A percentile compares a stretch with the other conserved stretches of the same genome.
These are phyloP conservation scores for Magnolia officinalis DNA, from an alignment of 164 flowering plant species.

Conservation along the genomic window DNA sequence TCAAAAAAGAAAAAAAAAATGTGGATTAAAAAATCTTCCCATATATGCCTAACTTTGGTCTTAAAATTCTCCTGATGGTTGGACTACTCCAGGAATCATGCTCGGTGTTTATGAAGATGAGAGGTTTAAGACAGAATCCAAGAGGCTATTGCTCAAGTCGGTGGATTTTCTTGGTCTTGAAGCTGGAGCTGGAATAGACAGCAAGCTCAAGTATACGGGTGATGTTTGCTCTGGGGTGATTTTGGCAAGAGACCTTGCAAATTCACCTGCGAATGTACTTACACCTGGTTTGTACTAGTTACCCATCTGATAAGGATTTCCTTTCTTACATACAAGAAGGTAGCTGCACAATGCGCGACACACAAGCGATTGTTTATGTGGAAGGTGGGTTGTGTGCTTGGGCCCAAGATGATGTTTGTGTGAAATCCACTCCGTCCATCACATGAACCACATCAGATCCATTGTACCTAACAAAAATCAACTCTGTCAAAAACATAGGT, in stretches of 20 bases:
- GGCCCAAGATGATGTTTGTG: too few species aligned
- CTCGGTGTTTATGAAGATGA: constrained; percentile 76
- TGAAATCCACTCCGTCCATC: too few species aligned
- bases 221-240: constrained; percentile 76
- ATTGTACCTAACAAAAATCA: too few species aligned
- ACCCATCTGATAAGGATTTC: background rate
- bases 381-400: background rate
- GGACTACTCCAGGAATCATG: constrained; percentile 51
- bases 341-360: background rate
- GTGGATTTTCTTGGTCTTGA: constrained; percentile 92
- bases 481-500: too few species aligned
- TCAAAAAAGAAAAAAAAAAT: background rate
- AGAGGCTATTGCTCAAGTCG: constrained; percentile 56
- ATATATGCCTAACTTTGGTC: background rate
- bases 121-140: constrained; percentile 82
- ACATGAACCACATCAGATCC: too few species aligned
- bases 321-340: background rate
- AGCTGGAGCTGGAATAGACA: constrained; percentile 72
- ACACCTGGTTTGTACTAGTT: constrained; percentile 70
- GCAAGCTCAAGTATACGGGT: constrained; percentile 67
- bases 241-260: constrained; percentile 82
- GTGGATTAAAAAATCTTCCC: background rate
- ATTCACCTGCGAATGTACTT: constrained; percentile 94
- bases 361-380: background rate
- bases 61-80: constrained; percentile 6